These are phyloP conservation scores for Lecanicillium sp. DNA, from an alignment of 2,329 filamentous ascomycete species.

Conservation along the genomic window DNA sequence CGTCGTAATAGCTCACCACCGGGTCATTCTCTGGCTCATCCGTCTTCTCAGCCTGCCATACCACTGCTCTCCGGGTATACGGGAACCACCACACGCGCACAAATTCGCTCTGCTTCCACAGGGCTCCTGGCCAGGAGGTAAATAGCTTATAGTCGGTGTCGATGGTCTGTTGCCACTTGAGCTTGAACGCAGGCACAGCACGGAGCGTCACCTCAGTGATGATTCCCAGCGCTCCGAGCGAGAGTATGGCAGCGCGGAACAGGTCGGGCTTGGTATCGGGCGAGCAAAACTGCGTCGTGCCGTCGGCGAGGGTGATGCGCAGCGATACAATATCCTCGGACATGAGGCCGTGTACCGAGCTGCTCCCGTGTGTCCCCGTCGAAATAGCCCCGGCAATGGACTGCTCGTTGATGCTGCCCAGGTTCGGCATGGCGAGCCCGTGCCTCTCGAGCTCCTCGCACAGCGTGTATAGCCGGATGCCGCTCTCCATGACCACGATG, in stretches of 20 bases:
- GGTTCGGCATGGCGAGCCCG: conserved; percentile 80
- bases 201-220: conserved; percentile 83
- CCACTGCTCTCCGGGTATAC: conserved; percentile 77
- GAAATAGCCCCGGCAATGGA: conserved; percentile 87
- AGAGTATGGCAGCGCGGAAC: conserved; percentile 81
- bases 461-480: conserved; percentile 72
- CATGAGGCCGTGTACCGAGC: conserved; percentile 72
- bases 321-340: conserved; percentile 70
- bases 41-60: conserved; percentile 83
- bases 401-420: conserved; percentile 93
- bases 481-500: conserved; percentile 73
- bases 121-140: conserved; percentile 58
- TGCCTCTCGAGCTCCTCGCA: conserved; percentile 64
- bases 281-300: conserved; percentile 63
- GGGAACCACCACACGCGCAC: conserved; percentile 97
- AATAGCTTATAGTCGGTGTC: conserved; percentile 63
- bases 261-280: conserved; percentile 65
- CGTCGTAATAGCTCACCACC: conserved; percentile 70
- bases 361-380: conserved; percentile 90
- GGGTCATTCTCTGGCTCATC: conserved; percentile 52
- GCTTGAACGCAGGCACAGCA: conserved; percentile 71
- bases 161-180: conserved; percentile 79
- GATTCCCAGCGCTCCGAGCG: conserved; percentile 83
- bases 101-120: conserved; percentile 84
- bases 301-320: conserved; percentile 75